Conservation (phyloP, 2,329 filamentous ascomycete genomes). For the Trichothecium sympodiale region DNA sequence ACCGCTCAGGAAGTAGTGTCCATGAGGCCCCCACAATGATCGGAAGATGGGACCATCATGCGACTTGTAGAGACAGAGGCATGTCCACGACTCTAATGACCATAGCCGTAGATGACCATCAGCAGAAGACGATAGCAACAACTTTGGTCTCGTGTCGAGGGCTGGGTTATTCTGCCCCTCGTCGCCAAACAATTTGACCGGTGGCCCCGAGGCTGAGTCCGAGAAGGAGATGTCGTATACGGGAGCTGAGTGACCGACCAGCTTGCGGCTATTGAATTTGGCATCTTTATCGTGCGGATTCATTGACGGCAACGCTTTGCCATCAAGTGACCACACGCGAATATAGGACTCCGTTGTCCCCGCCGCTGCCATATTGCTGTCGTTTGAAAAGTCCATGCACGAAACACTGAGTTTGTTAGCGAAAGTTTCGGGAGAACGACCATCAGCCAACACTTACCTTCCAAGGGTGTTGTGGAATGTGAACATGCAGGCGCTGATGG, state of each 20-base stretch:
- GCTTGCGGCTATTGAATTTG: conserved; percentile 53
- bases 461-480: conserved; percentile 96
- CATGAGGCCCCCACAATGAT: conserved; percentile 80
- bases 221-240: conserved; percentile 89
- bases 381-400: conserved; percentile 92
- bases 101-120: conserved; percentile 86
- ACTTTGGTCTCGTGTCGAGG: conserved; percentile 50
- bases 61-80: conserved; percentile 85
- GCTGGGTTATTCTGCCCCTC: conserved; percentile 28
- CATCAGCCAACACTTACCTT: too few species aligned
- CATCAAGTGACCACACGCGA: conserved; percentile 84
- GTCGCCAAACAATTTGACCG: conserved; percentile 37
- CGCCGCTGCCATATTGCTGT: conserved; percentile 74
- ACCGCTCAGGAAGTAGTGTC: conserved; percentile 85
- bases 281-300: conserved; percentile 46
- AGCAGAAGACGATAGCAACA: conserved; percentile 76
- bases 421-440: too few species aligned
- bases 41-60: conserved; percentile 87
- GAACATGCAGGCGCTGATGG: conserved; percentile 89
- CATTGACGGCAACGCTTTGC: conserved; percentile 63
- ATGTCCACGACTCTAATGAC: conserved; percentile 88
- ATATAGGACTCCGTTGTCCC: conserved; percentile 94
- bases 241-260: conserved; percentile 83
- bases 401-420: conserved; percentile 51
- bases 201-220: conserved; percentile 48